Conservation (phyloP, 768 basidiomycete genomes). For the Daedaleopsis nitida region DNA sequence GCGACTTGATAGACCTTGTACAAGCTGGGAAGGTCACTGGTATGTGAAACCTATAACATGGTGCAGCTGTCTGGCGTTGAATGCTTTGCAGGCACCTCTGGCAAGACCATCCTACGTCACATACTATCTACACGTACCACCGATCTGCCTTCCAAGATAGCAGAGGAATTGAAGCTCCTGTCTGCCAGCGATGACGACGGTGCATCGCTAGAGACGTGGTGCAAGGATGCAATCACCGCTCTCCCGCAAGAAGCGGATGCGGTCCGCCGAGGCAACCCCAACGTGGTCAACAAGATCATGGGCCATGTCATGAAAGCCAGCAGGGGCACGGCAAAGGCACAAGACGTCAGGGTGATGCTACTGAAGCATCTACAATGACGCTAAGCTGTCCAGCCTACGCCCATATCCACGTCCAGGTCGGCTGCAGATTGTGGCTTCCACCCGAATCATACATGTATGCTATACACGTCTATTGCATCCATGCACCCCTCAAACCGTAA, state of each 20-base stretch:
- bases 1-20: constrained; percentile 78
- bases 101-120: constrained; percentile 73
- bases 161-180: constrained; percentile 49
- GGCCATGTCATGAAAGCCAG: constrained; percentile 86
- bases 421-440: neutral
- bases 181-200: constrained; percentile 38
- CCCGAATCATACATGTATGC: constrained; percentile 11
- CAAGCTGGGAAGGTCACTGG: constrained; percentile 69
- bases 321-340: constrained; percentile 78
- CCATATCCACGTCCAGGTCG: neutral
- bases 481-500: constrained; percentile 28
- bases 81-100: constrained; percentile 66
- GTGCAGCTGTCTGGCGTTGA: constrained; percentile 5
- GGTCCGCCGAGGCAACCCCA: constrained; percentile 67
- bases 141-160: constrained; percentile 45
- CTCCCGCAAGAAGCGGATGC: constrained; percentile 70
- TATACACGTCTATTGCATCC: constrained; percentile 6
- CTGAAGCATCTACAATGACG: constrained; percentile 42
- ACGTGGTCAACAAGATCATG: constrained; percentile 79
- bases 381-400: neutral
- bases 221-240: constrained; percentile 61
- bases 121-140: constrained; percentile 53
- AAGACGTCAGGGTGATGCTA: constrained; percentile 52
- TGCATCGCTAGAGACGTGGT: constrained; percentile 52
- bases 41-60: constrained; percentile 30